Conservation (phyloP, 2,329 filamentous ascomycete genomes). For the Colletotrichum navitas region DNA sequence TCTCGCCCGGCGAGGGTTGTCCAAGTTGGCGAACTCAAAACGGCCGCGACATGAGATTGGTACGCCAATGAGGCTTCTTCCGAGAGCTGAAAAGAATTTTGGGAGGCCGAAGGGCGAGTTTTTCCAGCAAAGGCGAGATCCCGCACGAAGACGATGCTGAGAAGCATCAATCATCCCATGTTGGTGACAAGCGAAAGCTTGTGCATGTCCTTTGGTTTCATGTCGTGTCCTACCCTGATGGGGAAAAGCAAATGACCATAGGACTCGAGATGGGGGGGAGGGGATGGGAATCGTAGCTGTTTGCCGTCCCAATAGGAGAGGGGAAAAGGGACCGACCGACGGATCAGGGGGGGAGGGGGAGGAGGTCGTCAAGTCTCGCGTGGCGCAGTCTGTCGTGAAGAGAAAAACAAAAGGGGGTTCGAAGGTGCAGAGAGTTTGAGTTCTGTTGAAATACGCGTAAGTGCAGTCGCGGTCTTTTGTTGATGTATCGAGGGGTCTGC, state of each 20-base stretch:
- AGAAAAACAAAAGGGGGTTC: neutral
- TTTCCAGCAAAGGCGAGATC: neutral
- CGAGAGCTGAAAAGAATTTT: neutral
- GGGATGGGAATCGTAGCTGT: neutral
- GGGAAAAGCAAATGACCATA: neutral
- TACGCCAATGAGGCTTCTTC: constrained; percentile 5
- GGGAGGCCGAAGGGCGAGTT: neutral
- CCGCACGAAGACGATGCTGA: neutral
- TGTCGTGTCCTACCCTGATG: neutral
- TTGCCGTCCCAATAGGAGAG: neutral
- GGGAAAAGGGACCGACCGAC: neutral
- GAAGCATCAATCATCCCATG: constrained; percentile 26
- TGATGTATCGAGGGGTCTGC: neutral
- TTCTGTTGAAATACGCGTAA: constrained; percentile 25
- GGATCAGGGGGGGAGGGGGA: neutral
- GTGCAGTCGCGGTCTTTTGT: constrained; percentile 23
- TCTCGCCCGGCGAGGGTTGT: constrained; percentile 16
- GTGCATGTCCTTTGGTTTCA: neutral
- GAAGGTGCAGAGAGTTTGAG: neutral
- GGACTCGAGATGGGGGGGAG: neutral
- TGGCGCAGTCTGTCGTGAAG: constrained; percentile 7
- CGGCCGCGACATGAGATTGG: neutral
- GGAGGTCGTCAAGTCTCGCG: neutral
- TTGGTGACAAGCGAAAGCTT: constrained; percentile 1
- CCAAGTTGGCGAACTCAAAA: constrained; percentile 6